Base-by-base conservation (phyloP, 305 asterid genomes). In the Coffea humblotiana region DNA sequence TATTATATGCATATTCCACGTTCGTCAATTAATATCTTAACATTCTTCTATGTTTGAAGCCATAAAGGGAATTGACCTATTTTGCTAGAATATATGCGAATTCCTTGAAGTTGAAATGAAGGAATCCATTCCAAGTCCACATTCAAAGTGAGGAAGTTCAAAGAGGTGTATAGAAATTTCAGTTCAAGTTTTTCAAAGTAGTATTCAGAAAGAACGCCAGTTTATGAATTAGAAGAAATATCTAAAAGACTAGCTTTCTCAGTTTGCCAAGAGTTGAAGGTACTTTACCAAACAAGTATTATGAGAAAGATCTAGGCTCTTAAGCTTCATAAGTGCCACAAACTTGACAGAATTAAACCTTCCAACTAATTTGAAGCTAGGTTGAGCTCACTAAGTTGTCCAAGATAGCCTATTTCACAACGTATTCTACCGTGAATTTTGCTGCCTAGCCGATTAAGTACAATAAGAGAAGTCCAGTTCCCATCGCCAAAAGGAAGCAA, bases 271-370 rank as follows among this genome's bases (percentile, higher is more conserved):
- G 43, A 60, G 77, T 27, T 8, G 77, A 32, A 52, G 77, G 77
- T 29, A 73, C 66, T 51, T 65, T 8, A 9, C 66, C 48, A 9
- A 15, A 15, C 12, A 73, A 23, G 49, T 68, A 66, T 80, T 82
- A 21, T 58, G 10, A 1, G 81, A 67, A 25, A 84, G 67, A 32
- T n/a, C 29, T 14, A 82, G 27, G 29, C 16, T 69, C 56, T 79
- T 37, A 11, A 84, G 76, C 60, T 79, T 71, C 6, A 70, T 25
- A 25, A 84, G 72, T 79, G 69, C 6, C 83, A 79, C 14, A 84
- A 71, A 18, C 74, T 52, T 1, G 63, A 23, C 0, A 79, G 88
- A 29, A 79, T 52, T 2, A 68, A 6, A 21, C 83, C 51, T 9
- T 18, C 7, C 3, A 80, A 29, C 1, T 43, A 0, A 43, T 65